Evolutionary conservation across 208 protist species (phyloP), one percentile per base, ranked within the genome.

Genomic region (Wallacemonas collosoma): DNA sequence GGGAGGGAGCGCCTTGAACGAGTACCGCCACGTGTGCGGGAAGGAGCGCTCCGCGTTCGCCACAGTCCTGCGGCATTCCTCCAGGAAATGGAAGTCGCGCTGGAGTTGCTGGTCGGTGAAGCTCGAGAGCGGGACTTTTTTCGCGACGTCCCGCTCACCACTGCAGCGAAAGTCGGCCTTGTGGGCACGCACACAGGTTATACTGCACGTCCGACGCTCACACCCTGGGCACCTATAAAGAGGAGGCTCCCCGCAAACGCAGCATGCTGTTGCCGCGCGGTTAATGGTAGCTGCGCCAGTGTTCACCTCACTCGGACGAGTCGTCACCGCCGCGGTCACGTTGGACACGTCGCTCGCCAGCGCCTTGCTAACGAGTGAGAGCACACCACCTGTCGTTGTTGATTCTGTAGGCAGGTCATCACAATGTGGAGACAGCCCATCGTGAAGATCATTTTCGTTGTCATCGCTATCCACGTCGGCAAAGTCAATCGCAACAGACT

Each of bases 191-290:
- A 97, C 83, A 68, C 92, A 97, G 3, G 73, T 90, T 36, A 93
- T 78, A 68, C 87, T 88, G 72, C 92, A 97, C 9, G 89, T 93
- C 4, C 87, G 73, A 3, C 80, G 78, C 2, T 71, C 80, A 66
- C 92, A 97, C 11, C 83, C 80, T 0, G 92, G 89, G 72, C 92
- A 97, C 12, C 88, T 90, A 75, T 97, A 97, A 5, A 83, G 12
- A 9, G 89, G 71, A 9, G 45, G 56, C 41, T 78, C 75, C 3
- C 81, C 80, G 61, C 92, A 97, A 5, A 95, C 72, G 68, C 87
- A 95, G 72, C 92, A 97, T 2, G 54, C 40, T 39, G 56, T 68
- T 26, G 63, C 62, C 9, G 55, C 41, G 17, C 54, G 47, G 15
- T 12, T 45, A 43, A 51, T 58, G n/a, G 17, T 51, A 3, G 55